These are phyloP conservation scores for Eutypa lata DNA, from an alignment of 2,329 filamentous ascomycete genomes.

Conservation along the genomic window DNA sequence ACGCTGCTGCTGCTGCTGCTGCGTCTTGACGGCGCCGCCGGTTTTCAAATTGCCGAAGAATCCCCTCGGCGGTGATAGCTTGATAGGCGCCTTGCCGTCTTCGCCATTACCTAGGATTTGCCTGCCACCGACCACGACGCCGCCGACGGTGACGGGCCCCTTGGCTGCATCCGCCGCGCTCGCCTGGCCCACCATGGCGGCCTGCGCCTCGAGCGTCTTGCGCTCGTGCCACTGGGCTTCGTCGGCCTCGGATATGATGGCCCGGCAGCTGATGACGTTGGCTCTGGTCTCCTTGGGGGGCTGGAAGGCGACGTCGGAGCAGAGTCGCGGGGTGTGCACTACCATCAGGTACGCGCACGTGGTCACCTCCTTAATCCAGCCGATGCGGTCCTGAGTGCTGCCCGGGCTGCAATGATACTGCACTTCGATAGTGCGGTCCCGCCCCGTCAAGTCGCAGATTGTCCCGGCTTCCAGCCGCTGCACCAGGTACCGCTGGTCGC, in stretches of 20 bases:
- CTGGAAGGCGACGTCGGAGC: conserved; percentile 80
- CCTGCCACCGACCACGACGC: conserved; percentile 50
- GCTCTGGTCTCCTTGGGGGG: conserved; percentile 75
- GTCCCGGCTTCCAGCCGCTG: conserved; percentile 79
- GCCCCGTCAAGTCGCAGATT: conserved; percentile 79
- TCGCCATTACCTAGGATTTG: conserved; percentile 46
- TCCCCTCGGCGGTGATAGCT: conserved; percentile 43
- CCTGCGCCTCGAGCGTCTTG: conserved; percentile 36
- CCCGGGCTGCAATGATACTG: conserved; percentile 78
- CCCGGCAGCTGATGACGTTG: conserved; percentile 72
- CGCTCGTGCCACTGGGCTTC: conserved; percentile 37
- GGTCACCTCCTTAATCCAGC: conserved; percentile 88
- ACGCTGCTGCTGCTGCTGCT: conserved; percentile 13
- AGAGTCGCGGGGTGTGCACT: conserved; percentile 83
- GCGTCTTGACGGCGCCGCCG: conserved; percentile 10
- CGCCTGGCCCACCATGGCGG: conserved; percentile 29
- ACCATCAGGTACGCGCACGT: conserved; percentile 94
- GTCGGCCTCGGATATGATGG: conserved; percentile 59
- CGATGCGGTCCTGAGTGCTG: conserved; percentile 70
- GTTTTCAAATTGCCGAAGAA: conserved; percentile 23
- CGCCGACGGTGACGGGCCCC: conserved; percentile 43
- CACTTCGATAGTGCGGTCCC: conserved; percentile 79
- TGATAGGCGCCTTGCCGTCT: conserved; percentile 44
- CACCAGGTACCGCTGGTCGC: conserved; percentile 81
- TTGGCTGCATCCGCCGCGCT: conserved; percentile 16